These are phyloP conservation scores for Aciculoconidium aculeatum DNA, from an alignment of 805 yeast genomes.

Conservation along the genomic window DNA sequence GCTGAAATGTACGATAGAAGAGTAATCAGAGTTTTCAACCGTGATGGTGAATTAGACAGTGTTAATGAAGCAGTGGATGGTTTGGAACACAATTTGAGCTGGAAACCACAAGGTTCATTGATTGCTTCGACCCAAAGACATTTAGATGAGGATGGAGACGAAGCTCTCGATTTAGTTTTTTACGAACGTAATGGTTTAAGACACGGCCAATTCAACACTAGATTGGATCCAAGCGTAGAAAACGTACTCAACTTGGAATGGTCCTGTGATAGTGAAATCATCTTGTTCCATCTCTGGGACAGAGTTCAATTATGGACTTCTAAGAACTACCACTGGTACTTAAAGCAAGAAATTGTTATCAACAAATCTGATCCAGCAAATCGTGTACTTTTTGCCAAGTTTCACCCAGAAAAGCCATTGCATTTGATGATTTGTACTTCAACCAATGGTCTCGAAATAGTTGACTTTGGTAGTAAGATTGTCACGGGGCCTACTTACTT, in stretches of 20 bases:
- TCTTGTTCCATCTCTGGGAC: constrained; percentile 60
- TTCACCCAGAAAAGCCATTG: constrained; percentile 89
- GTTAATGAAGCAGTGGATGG: constrained; percentile 89
- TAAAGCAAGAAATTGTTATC: constrained; percentile 67
- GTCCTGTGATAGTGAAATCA: constrained; percentile 75
- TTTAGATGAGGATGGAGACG: constrained; percentile 45
- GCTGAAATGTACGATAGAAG: constrained; percentile 47
- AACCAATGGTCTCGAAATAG: constrained; percentile 44
- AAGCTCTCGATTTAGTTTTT: constrained; percentile 55
- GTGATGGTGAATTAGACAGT: constrained; percentile 73
- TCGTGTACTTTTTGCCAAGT: constrained; percentile 44
- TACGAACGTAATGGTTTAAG: constrained; percentile 92
- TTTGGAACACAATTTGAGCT: constrained; percentile 64
- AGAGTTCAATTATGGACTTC: constrained; percentile 84
- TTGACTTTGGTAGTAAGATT: constrained; percentile 60
- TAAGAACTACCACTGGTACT: constrained; percentile 93
- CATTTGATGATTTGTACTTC: constrained; percentile 62
- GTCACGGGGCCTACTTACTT: constrained; percentile 62
- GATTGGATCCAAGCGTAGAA: constrained; percentile 46
- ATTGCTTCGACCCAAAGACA: constrained; percentile 78
- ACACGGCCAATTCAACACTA: constrained; percentile 76
- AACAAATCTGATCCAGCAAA: constrained; percentile 14
- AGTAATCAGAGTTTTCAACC: constrained; percentile 72
- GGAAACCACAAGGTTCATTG: constrained; percentile 89
- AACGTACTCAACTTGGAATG: constrained; percentile 55